These are phyloP conservation scores for Tolypocladium amazonense DNA, from an alignment of 2,329 filamentous ascomycete genomes.

Conservation along the genomic window DNA sequence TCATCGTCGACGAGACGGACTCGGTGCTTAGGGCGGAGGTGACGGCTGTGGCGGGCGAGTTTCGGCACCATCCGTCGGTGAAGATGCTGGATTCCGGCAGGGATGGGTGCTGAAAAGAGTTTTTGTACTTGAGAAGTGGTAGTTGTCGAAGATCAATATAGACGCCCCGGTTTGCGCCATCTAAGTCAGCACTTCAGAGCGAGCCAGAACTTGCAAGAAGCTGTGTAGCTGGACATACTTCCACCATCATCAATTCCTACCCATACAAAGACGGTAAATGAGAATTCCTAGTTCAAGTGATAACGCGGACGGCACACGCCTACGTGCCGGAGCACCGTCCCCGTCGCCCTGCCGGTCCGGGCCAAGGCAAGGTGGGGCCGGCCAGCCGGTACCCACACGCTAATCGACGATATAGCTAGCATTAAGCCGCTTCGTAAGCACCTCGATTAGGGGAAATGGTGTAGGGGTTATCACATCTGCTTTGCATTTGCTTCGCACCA, in stretches of 20 bases:
- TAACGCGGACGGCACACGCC: background rate
- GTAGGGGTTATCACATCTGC: conserved; percentile 10
- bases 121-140: background rate
- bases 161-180: background rate
- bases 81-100: background rate
- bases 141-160: background rate
- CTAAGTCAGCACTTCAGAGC: too few relatives aligned
- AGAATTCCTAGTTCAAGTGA: background rate
- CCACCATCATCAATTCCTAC: background rate
- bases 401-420: background rate
- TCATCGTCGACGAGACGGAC: background rate
- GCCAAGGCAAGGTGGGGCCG: background rate
- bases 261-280: background rate
- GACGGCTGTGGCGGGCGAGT: background rate
- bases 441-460: conserved; percentile 6
- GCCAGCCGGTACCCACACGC: background rate
- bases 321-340: background rate
- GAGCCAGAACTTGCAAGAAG: background rate
- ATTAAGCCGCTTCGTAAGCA: background rate
- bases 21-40: background rate
- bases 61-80: background rate
- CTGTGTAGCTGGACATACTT: background rate
- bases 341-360: background rate
- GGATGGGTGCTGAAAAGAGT: background rate
- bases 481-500: conserved; percentile 5